Evolutionary conservation across 208 protist species (phyloP).

Genomic region (Trypanosoma congolense): DNA sequence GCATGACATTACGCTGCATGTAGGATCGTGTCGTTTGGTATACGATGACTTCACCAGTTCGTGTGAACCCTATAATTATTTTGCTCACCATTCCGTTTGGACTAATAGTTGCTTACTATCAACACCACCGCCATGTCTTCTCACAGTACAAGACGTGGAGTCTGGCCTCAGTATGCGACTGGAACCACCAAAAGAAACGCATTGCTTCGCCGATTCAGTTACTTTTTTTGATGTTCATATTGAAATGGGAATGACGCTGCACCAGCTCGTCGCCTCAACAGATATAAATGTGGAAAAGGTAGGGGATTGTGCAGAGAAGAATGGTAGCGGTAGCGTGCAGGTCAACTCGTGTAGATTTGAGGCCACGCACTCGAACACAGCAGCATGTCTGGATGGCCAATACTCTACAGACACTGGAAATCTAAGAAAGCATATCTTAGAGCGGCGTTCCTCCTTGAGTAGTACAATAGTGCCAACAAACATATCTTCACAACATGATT

Average conservation of each 20-base stretch:
- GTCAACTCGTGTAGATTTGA: neutral
- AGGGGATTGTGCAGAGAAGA: neutral
- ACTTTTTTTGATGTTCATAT: slow-evolving; percentile 52
- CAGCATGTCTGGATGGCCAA: neutral
- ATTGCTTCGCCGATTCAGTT: slow-evolving; percentile 65
- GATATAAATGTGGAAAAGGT: neutral
- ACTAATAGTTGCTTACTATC: no score
- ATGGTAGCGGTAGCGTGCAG: neutral
- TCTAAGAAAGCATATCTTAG: neutral
- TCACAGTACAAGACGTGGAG: slow-evolving; percentile 49
- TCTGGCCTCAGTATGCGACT: slow-evolving; percentile 46
- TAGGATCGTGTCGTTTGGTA: slow-evolving; percentile 26
- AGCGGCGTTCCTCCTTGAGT: neutral
- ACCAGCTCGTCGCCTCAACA: neutral
- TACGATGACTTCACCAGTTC: slow-evolving; percentile 5
- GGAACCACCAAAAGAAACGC: slow-evolving; percentile 31
- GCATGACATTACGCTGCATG: slow-evolving; percentile 36
- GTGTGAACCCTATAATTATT: no score
- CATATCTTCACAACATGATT: neutral
- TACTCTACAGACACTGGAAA: neutral
- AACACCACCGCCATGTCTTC: no score
- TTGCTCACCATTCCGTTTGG: no score
- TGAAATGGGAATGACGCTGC: slow-evolving; percentile 37
- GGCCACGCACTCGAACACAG: neutral
- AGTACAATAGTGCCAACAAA: neutral